Evolutionary conservation across 345 rosid genomes (phyloP).

Genomic region (Ceriops decandra): DNA sequence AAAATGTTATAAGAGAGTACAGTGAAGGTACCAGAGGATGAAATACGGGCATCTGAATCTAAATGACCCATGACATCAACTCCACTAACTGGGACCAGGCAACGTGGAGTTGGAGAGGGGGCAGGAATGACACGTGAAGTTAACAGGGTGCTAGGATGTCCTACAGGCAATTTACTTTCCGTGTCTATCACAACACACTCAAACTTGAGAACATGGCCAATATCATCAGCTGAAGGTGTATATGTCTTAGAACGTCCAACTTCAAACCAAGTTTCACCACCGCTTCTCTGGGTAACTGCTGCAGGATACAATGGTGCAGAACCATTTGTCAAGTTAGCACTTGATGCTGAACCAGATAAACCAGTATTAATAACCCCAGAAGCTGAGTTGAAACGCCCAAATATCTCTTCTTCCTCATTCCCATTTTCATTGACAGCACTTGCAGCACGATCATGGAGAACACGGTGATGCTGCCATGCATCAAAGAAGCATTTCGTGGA

Average conservation of each 20-base stretch:
- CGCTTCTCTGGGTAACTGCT: constrained; percentile 61
- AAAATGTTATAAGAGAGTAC: constrained; percentile 93
- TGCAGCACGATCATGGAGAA: constrained; percentile 88
- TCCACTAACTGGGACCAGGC: constrained; percentile 66
- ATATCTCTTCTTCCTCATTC: constrained; percentile 84
- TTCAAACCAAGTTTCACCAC: constrained; percentile 92
- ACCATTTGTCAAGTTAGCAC: constrained; percentile 66
- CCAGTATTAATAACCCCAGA: constrained; percentile 55
- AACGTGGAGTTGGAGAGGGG: constrained; percentile 89
- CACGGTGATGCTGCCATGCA: constrained; percentile 99
- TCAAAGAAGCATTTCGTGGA: constrained; percentile 88
- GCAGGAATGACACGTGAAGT: constrained; percentile 99
- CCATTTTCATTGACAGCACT: constrained; percentile 77
- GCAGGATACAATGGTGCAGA: constrained; percentile 68
- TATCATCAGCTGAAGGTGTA: constrained; percentile 90
- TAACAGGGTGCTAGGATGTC: constrained; percentile 54
- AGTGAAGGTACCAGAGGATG: constrained; percentile 76
- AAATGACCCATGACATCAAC: constrained; percentile 57
- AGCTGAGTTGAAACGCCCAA: constrained; percentile 76
- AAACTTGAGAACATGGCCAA: constrained; percentile 88
- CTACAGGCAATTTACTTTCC: constrained; percentile 64
- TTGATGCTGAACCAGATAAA: constrained; percentile 66
- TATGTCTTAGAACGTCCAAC: constrained; percentile 89
- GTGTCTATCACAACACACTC: constrained; percentile 88
- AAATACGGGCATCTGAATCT: constrained; percentile 62